A percentile compares a stretch with the other conserved stretches of the same genome.
Conservation (phyloP, 208 protist species). For the Leishmania turanica region DNA sequence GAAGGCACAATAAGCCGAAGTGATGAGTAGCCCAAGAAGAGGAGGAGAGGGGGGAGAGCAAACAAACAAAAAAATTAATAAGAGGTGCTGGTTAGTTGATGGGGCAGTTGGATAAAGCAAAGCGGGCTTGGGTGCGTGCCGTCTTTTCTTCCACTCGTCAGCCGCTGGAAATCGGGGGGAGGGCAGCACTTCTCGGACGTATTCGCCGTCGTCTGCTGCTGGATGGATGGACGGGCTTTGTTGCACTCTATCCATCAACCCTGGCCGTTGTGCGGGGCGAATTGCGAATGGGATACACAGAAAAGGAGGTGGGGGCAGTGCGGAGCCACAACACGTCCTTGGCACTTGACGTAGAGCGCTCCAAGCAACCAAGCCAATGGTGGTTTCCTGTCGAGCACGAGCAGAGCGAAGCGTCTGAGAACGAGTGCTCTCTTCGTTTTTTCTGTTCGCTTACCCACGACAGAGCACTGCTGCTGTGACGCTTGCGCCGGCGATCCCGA, state of each 20-base stretch:
- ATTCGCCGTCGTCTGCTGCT: background rate
- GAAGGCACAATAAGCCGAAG: background rate
- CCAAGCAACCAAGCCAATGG: background rate
- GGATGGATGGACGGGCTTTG: background rate
- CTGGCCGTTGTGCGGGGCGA: background rate
- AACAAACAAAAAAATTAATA: background rate
- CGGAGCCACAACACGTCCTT: background rate
- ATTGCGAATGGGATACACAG: background rate
- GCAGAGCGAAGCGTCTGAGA: background rate
- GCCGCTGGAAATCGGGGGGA: background rate
- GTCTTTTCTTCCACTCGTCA: background rate
- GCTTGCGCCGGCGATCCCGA: slow-evolving; percentile 20
- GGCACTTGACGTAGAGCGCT: background rate
- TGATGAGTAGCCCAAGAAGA: background rate
- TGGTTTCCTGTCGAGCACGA: background rate
- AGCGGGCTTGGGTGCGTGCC: too few species aligned
- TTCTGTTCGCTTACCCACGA: background rate
- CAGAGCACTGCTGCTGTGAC: slow-evolving; percentile 18
- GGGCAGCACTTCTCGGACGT: background rate
- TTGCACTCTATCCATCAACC: background rate
- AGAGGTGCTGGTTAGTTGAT: background rate
- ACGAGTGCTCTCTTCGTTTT: background rate
- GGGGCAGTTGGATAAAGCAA: background rate
- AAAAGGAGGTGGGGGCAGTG: background rate
- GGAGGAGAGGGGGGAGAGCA: background rate